phyloP scores from a whole-genome alignment of 2,329 filamentous ascomycete genomes.

The Arthroderma sp. region DNA sequence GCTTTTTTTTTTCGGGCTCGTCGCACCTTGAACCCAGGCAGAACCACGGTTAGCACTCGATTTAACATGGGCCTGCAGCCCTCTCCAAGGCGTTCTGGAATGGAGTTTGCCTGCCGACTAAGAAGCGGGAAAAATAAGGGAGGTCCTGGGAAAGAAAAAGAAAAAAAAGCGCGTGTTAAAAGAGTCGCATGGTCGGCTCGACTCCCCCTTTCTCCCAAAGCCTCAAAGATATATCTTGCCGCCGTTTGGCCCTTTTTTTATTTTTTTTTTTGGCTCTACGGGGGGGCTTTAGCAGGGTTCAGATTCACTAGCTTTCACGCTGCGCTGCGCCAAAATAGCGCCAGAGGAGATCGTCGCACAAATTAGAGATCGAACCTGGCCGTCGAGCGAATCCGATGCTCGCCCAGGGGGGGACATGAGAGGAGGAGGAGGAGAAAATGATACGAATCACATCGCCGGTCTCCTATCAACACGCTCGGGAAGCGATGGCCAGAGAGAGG shows the following conservation, averaged over 20 bases:
- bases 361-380: not conserved
- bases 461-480: too few relatives aligned
- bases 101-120: not conserved
- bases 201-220: not conserved
- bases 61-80: not conserved
- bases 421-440: not conserved
- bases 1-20: not conserved
- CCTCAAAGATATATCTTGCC: not conserved
- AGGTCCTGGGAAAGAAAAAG: not conserved
- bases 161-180: not conserved
- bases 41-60: not conserved
- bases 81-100: not conserved
- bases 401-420: not conserved
- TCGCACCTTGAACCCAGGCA: not conserved
- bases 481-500: too few relatives aligned
- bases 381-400: not conserved
- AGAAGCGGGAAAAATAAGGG: not conserved
- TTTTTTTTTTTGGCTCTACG: not conserved
- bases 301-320: not conserved
- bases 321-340: slow-evolving; percentile 2
- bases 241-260: not conserved
- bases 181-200: not conserved
- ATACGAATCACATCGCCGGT: not conserved
- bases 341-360: slow-evolving; percentile 1
- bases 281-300: not conserved